Evolutionary conservation across 2,329 filamentous ascomycete genomes (phyloP), one percentile per base, ranked within the genome.

Genomic region (Ciborinia camelliae): DNA sequence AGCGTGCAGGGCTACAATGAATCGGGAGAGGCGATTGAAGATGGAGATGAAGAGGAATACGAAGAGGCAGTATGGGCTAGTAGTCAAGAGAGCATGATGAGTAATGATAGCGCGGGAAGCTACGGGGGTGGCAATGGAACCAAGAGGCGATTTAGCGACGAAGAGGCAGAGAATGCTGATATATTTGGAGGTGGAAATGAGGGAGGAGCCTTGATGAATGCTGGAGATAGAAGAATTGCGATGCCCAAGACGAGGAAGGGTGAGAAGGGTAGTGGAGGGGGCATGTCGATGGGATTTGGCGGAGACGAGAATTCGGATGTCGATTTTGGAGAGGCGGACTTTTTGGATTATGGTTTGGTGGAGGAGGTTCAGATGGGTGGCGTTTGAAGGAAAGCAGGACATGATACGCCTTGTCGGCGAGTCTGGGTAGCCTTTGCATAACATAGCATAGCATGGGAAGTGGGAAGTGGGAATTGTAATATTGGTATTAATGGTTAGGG

Each of bases 291-390:
- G 74, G 47, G 51, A 26, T 15, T 63, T 32, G 30, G 30, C 10
- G 70, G 68, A 3, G 81, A 85, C 72, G 82, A 85, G 72, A 84
- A 83, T 68, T 76, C 76, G 68, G 59, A 57, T 30, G 74, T 74
- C 32, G 69, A 91, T 73, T 91, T 91, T 74, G 86, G 83, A 65
- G 89, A 92, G 65, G 89, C 89, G 0, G 81, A 84, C 0, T 92
- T 92, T 66, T 74, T 88, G 62, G 84, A 86, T 64, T 79, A 75
- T 69, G 67, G 64, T 9, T 45, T 69, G 20, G 59, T 63, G 45
- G 28, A 64, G 15, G 73, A 75, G 59, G 69, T 73, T n/a, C 71
- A 73, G 66, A 75, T 75, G 73, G 68, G 68, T 63, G 73, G 72
- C 54, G 67, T 71, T 68, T 72, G 45, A 26, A 43, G 41, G 39